Base-by-base conservation (phyloP, 345 rosid genomes). In the Pistacia vera region DNA sequence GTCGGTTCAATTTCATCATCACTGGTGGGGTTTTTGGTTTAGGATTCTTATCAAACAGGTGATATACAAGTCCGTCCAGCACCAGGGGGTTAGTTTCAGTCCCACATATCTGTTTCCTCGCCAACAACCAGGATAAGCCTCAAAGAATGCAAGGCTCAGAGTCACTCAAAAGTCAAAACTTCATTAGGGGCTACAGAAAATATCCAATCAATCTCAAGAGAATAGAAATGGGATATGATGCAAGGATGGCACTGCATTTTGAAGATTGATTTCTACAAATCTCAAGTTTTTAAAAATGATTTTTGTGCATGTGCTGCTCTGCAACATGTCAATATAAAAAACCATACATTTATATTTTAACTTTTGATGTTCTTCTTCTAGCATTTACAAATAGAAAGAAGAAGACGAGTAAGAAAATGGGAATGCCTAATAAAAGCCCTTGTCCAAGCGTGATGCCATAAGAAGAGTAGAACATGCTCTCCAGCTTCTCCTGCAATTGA, bases 351-450 rank as follows among this genome's bases (percentile, higher is more conserved):
- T 72, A 92, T 83, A 92, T 85, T 86, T 95, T 93, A 75, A 91
- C 79, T 86, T 91, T 93, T 9, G 84, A 88, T 85, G 78, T 89
- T 86, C 85, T 88, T 82, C 95, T 86, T 80, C 89, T 86, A 44
- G 90, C 86, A 74, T 84, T 93, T 88, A 90, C 88, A 90, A 73
- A 86, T 20, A 89, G 72, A 75, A 79, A 71, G 60, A 84, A 66
- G 77, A 89, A 73, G 38, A 81, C 17, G 63, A 87, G 79, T 63
- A 89, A 79, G 22, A 83, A 49, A 68, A 89, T 22, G 20, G 85
- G 78, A 73, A 82, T 74, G 57, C 73, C 78, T 82, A 86, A 76
- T 46, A 79, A 69, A 33, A 87, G 11, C 35, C 67, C 79, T 76
- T 80, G 84, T 93, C 90, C 84, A 30, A 76, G 33, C 48, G 79